Base-by-base conservation (phyloP, 352 stramenopile species). In the Elongisporangium anandrum region DNA sequence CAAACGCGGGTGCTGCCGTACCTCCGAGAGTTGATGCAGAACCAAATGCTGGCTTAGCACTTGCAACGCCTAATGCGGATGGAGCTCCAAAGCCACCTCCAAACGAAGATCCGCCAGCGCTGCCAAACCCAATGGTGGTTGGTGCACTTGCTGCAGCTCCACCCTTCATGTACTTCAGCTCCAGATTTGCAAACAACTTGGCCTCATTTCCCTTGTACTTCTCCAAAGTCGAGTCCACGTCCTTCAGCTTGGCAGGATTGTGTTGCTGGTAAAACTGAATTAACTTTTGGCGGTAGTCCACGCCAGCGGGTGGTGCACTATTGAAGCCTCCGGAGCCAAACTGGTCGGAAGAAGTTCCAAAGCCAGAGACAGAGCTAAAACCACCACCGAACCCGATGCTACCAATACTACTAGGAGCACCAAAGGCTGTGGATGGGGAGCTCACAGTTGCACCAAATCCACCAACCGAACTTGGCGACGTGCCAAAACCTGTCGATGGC, bases 171-270 rank as follows among this genome's bases (percentile, higher is more conserved):
- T 92, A 92, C 64, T 92, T 92, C 48, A 88, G 78, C 58, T 92
- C 80, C 12, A 92, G 68, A 79, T 89, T 88, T 13, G 66, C 63
- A 63, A 92, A 92, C 15, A 92, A 61, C 50, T 71, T 76, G 29
- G 76, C 70, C 65, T 92, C 82, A 4, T 84, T 72, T 10, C 82
- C 82, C 63, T 82, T 83, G 64, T 92, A 92, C 63, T 90, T 90
- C 56, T 78, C 77, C 54, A 92, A 59, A 4, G 81, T 90, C 9
- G 76, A 56, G 54, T 90, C 80, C 39, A 92, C 80, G 15, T 81
- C 80, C 49, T 67, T 79, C 45, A 92, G 60, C 61, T 92, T 92
- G 7, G 75, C 66, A 4, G 80, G 82, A 53, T 92, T 90, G 66
- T 88, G 65, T 50, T 90, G 72, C 64, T 90, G 78, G 61, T 92